These are phyloP conservation scores for Panicum virgatum DNA, from an alignment of 202 grass and related monocot genomes.

Conservation along the genomic window DNA sequence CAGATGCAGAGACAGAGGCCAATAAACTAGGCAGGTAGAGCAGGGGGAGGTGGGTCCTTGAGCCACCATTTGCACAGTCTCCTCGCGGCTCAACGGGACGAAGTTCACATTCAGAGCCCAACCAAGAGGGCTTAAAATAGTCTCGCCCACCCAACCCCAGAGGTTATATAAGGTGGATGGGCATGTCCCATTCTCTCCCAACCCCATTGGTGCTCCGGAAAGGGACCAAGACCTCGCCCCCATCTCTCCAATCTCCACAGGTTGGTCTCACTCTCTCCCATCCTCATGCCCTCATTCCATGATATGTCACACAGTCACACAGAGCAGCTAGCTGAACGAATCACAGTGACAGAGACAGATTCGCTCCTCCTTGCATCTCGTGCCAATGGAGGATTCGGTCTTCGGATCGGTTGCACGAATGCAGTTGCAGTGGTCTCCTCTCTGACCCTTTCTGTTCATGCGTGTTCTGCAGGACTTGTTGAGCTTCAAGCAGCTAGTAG, in stretches of 20 bases:
- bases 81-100: conserved; percentile 29
- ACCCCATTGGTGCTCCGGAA: conserved; percentile 49
- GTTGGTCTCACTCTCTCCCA: conserved; percentile 41
- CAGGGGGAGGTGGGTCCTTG: neutral
- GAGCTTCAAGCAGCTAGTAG: conserved; percentile 24
- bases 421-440: neutral
- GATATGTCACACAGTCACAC: conserved; percentile 2
- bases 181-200: conserved; percentile 26
- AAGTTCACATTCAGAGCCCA: conserved; percentile 58
- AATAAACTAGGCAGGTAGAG: conserved; percentile 43
- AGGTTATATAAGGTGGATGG: conserved; percentile 55
- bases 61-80: conserved; percentile 71
- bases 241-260: conserved; percentile 38
- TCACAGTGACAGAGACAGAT: neutral
- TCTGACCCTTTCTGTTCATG: conserved; percentile 13
- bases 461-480: conserved; percentile 29
- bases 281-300: neutral
- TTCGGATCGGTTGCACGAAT: neutral
- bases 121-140: conserved; percentile 42
- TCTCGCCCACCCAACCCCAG: neutral
- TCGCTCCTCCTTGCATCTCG: neutral
- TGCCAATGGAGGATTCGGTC: neutral
- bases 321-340: neutral
- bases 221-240: conserved; percentile 38
- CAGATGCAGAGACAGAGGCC: neutral